Conservation (phyloP, 2,329 filamentous ascomycete species). For the Colletotrichum magnum region DNA sequence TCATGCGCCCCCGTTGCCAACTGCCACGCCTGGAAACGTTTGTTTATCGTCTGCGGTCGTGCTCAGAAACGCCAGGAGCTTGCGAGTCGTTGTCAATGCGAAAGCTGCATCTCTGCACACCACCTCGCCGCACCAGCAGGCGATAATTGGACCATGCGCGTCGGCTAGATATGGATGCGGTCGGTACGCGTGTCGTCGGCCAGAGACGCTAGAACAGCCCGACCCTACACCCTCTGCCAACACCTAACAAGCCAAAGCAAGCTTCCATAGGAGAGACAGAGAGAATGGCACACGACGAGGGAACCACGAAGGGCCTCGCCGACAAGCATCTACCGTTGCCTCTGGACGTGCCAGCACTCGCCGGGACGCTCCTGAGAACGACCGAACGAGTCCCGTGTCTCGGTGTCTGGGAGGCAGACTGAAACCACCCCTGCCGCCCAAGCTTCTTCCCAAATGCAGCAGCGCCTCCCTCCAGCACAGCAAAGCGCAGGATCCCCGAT, state of each 20-base stretch:
- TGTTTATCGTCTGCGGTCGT: slow-evolving; percentile 11
- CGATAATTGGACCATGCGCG: slow-evolving; percentile 23
- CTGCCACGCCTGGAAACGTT: slow-evolving; percentile 18
- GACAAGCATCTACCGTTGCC: too few relatives aligned
- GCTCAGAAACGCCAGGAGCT: slow-evolving; percentile 29
- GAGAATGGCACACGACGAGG: not conserved
- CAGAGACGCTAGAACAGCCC: not conserved
- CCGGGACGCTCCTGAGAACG: not conserved
- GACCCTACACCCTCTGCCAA: slow-evolving; percentile 4
- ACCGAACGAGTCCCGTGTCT: slow-evolving; percentile 18
- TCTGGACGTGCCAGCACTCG: too few relatives aligned
- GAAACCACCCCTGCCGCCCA: slow-evolving; percentile 32
- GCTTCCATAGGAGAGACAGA: not conserved
- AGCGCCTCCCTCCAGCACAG: not conserved
- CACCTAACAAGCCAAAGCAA: not conserved
- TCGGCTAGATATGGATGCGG: slow-evolving; percentile 22
- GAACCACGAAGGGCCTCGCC: not conserved
- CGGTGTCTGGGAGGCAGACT: slow-evolving; percentile 28
- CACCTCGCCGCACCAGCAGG: slow-evolving; percentile 5
- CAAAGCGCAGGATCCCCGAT: slow-evolving; percentile 18
- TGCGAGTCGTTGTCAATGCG: slow-evolving; percentile 37
- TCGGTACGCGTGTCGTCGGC: slow-evolving; percentile 32
- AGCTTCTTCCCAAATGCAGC: slow-evolving; percentile 37
- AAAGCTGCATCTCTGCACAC: slow-evolving; percentile 26
- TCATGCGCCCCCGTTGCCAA: not conserved